Evolutionary conservation across 495 filamentous ascomycete genomes (phyloP), one percentile per base, ranked within the genome.

Genomic region (Clavariopsis aquatica): DNA sequence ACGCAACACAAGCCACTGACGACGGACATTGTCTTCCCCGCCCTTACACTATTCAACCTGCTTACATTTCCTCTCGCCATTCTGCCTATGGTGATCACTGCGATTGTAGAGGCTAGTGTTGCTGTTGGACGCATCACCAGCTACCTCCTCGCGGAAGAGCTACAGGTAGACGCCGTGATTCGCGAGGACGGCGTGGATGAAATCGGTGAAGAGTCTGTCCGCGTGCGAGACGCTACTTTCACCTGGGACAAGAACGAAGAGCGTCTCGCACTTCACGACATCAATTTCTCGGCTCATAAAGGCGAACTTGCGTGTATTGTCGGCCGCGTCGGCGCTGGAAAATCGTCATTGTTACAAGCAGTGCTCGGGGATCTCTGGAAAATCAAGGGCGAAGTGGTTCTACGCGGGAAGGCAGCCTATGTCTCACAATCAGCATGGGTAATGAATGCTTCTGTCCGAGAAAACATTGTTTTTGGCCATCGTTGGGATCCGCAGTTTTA

Each of bases 401-500:
- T 98, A 24, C 87, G 89, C 64, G 95, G 95, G 19, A 82, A 80
- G 15, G 83, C 88, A 22, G 95, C 95, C 6, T 99, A 96, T 72
- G 95, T 95, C 66, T 89, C 91, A 22, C 95, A 99, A 75, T 84
- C 89, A 68, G 75, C 92, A 24, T 99, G 95, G 93, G 87, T 99
- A 38, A 98, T 96, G 93, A 99, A 98, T 71, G 93, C 95, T 7
- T 94, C 88, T 49, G 92, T 98, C 27, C 87, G 88, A 57, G 95
- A 99, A 68, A 99, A 99, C 70, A 96, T 99, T 71, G 82, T 97
- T 7, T 99, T 99, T 72, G 95, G 95, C 5, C 91, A 98, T 77
- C 87, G 91, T 43, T 98, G 89, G 81, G 93, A 99, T 77, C 90
- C 94, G 2, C 79, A 84, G 51, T 99, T 99, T 78, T 99, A 99